phyloP scores from a whole-genome alignment of 2,329 filamentous ascomycete species.

The Penicillium sclerotiorum region DNA sequence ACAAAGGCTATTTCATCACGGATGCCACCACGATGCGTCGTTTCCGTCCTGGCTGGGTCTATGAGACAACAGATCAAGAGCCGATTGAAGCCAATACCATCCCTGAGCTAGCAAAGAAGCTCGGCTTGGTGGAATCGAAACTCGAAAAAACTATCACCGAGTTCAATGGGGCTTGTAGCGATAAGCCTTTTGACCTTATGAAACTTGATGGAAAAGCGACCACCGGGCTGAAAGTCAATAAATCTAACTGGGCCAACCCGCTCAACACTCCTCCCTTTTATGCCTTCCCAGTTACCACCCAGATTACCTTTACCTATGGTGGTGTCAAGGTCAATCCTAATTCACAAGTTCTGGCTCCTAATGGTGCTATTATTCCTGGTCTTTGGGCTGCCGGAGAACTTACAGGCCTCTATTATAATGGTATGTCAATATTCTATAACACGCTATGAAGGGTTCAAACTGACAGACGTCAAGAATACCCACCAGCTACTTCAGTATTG shows the following conservation, averaged over 20 bases:
- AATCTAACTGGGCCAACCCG: not conserved
- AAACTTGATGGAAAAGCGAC: not conserved
- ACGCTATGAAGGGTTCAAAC: not conserved
- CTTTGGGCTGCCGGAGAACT: not conserved
- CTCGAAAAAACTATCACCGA: not conserved
- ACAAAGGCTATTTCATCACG: not conserved
- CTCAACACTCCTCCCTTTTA: not conserved
- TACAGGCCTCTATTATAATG: not conserved
- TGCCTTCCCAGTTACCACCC: not conserved
- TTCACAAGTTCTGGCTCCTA: not conserved
- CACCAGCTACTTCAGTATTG: not conserved
- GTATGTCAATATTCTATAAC: not conserved
- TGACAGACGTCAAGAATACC: not conserved
- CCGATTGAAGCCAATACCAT: not conserved
- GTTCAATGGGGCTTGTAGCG: not conserved
- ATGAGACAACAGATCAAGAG: not conserved
- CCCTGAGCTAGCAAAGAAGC: not conserved
- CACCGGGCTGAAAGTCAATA: not conserved
- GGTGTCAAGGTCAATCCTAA: not conserved
- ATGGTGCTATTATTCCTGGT: not conserved
- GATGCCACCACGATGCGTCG: not conserved
- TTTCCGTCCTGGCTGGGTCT: not conserved
- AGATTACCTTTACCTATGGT: not conserved
- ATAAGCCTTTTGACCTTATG: not conserved
- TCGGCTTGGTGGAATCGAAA: not conserved